These are phyloP conservation scores for Xylaria arbuscula DNA, from an alignment of 2,329 filamentous ascomycete species.

Conservation along the genomic window DNA sequence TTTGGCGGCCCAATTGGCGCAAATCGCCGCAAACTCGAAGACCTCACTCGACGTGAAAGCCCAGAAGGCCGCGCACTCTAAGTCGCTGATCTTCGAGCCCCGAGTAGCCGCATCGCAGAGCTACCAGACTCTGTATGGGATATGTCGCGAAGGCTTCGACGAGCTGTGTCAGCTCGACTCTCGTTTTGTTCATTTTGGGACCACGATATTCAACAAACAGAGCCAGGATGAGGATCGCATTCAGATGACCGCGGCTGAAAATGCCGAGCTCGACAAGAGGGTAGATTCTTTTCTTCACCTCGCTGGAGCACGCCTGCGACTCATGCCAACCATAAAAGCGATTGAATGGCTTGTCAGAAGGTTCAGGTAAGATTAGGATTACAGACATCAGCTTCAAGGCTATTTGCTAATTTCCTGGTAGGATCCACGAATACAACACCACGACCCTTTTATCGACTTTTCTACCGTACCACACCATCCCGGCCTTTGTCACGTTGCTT, in stretches of 20 bases:
- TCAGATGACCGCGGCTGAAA: conserved; percentile 84
- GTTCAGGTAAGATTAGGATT: conserved; percentile 73
- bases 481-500: conserved; percentile 85
- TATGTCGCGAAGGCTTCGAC: conserved; percentile 89
- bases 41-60: conserved; percentile 92
- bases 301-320: conserved; percentile 77
- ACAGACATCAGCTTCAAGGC: background rate
- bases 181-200: conserved; percentile 78
- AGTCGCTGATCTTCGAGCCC: conserved; percentile 93
- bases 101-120: conserved; percentile 86
- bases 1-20: conserved; percentile 92
- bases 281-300: conserved; percentile 86
- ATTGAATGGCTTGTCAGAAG: conserved; percentile 94
- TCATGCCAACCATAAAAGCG: conserved; percentile 89
- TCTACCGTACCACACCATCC: conserved; percentile 89
- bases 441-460: conserved; percentile 82
- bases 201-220: conserved; percentile 90
- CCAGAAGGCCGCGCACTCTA: conserved; percentile 89
- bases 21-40: conserved; percentile 89
- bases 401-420: conserved; percentile 52
- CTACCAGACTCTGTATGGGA: conserved; percentile 86
- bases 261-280: conserved; percentile 80
- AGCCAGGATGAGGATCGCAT: conserved; percentile 89
- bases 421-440: conserved; percentile 92
- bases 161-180: conserved; percentile 89